Evolutionary conservation across 2,329 filamentous ascomycete species (phyloP).

Genomic region (Myriangium duriaei): DNA sequence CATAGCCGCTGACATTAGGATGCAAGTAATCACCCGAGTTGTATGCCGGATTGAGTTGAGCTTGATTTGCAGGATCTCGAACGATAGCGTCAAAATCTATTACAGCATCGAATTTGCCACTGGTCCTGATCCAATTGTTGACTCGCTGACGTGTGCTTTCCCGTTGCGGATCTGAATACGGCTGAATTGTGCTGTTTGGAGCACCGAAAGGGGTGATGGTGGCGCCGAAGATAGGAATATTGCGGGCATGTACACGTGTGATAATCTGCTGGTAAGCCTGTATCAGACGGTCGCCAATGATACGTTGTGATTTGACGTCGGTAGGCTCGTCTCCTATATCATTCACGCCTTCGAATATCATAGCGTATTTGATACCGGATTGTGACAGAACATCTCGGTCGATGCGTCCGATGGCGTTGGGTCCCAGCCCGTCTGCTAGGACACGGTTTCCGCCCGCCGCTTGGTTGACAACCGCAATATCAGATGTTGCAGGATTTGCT

Average conservation of each 20-base stretch:
- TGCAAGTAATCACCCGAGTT: conserved; percentile 55
- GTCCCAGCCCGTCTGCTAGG: conserved; percentile 49
- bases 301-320: conserved; percentile 32
- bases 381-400: conserved; percentile 52
- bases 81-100: conserved; percentile 51
- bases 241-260: conserved; percentile 39
- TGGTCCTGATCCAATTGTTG: conserved; percentile 48
- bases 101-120: conserved; percentile 45
- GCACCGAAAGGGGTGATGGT: conserved; percentile 54
- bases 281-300: conserved; percentile 40
- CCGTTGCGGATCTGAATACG: conserved; percentile 42
- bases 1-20: conserved; percentile 47
- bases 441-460: conserved; percentile 58
- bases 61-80: conserved; percentile 37
- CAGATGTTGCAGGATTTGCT: too few species aligned
- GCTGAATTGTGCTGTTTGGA: conserved; percentile 31
- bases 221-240: conserved; percentile 47
- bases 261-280: conserved; percentile 48
- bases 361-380: conserved; percentile 45
- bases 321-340: conserved; percentile 47
- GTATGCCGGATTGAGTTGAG: conserved; percentile 38
- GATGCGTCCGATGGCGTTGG: conserved; percentile 47
- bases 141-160: conserved; percentile 46
- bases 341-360: conserved; percentile 59
- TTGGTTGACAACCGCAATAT: conserved; percentile 50